Evolutionary conservation across 176 grass and related monocot species (phyloP), one percentile per base, ranked within the genome.

Genomic region (Areca catechu): DNA sequence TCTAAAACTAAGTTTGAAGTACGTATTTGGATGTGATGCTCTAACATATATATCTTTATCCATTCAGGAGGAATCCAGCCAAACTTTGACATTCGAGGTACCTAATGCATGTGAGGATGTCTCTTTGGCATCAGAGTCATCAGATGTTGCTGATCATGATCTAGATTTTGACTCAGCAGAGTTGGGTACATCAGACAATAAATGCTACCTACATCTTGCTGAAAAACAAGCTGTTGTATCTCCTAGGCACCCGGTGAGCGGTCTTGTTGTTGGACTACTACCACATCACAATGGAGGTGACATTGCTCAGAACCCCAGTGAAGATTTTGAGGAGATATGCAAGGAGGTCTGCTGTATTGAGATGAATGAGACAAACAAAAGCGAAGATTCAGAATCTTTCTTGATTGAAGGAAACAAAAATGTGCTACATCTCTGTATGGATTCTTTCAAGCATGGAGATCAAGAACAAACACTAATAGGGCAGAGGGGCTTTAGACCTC

Each of bases 261-360:
- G 84, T 65, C 86, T 77, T 51, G 79, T 85, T 69, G 76, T 72
- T 51, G 59, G 65, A 62, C 72, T 82, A 65, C 65, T 54, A 60
- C 62, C 60, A 71, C 67, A 65, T 68, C 68, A 74, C 19, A 74
- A 60, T 20, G 77, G 65, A 80, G 63, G 72, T 29, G 37, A 69
- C 24, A 22, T 58, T 22, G 58, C 50, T 73, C 58, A 74, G 24
- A 72, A 76, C 22, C 71, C 77, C n/a, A 57, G 62, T 78, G 80
- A 85, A 80, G 83, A 76, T 59, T 82, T 72, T 22, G 83, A 87
- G 67, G 86, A 96, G 56, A 20, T 77, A 71, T 96, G 86, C 76
- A 86, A 96, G 72, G 91, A 90, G 82, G 87, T 97, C 48, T 61
- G 71, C 22, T 97, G 93, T 37, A 79, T 97, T 49, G 93, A 91